phyloP scores from a whole-genome alignment of 345 rosid genomes.

The Cardamine chenopodiifolia region DNA sequence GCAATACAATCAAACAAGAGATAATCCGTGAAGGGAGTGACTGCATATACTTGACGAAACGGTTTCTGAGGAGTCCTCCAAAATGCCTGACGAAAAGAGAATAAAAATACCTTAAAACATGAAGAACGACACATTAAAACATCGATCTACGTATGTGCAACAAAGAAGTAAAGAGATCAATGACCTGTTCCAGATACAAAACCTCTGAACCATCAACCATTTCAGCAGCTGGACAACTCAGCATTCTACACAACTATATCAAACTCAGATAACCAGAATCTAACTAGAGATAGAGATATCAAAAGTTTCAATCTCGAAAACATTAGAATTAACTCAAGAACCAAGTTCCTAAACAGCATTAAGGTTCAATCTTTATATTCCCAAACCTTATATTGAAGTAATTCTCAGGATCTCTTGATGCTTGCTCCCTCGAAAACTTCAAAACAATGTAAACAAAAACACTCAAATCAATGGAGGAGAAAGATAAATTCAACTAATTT shows the following conservation, averaged over 20 bases:
- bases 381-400: slow-evolving; percentile 85
- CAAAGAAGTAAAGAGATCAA: slow-evolving; percentile 17
- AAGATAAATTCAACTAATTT: slow-evolving; percentile 6
- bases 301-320: not conserved
- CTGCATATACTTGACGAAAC: slow-evolving; percentile 70
- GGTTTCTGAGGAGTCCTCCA: slow-evolving; percentile 95
- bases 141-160: not conserved
- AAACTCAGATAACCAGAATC: slow-evolving; percentile 18
- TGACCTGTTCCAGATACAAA: slow-evolving; percentile 76
- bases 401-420: slow-evolving; percentile 82
- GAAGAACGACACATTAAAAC: not conserved
- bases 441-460: slow-evolving; percentile 6
- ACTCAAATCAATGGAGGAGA: not conserved
- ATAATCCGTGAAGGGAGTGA: not conserved
- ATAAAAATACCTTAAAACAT: not conserved
- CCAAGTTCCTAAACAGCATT: not conserved
- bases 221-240: slow-evolving; percentile 84
- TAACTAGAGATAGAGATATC: not conserved
- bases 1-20: slow-evolving; percentile 9
- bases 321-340: not conserved
- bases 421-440: slow-evolving; percentile 86
- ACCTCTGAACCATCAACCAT: slow-evolving; percentile 88
- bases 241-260: slow-evolving; percentile 55
- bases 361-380: not conserved
- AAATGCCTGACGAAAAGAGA: slow-evolving; percentile 59